These are phyloP conservation scores for Lactarius sanguifluus DNA, from an alignment of 768 basidiomycete species.

Conservation along the genomic window DNA sequence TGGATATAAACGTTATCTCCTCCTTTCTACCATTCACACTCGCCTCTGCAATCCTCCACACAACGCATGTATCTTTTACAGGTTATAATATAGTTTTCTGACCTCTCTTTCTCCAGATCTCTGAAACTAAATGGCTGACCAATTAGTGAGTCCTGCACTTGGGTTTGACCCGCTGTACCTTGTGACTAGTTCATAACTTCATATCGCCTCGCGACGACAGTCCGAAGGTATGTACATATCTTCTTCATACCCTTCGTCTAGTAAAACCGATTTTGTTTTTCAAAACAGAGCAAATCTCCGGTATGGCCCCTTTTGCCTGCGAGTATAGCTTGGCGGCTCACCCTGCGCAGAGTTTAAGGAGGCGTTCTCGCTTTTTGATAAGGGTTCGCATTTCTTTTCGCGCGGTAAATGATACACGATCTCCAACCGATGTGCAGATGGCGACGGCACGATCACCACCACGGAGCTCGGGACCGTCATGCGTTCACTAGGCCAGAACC, in stretches of 20 bases:
- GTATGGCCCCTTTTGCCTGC: slow-evolving; percentile 44
- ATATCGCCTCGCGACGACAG: slow-evolving; percentile 36
- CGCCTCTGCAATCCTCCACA: background rate
- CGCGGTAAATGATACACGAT: background rate
- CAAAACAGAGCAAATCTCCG: slow-evolving; percentile 81
- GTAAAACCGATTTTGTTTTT: background rate
- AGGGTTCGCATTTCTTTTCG: slow-evolving; percentile 53
- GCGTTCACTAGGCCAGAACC: slow-evolving; percentile 91
- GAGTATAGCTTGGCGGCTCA: slow-evolving; percentile 1
- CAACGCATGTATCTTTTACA: background rate
- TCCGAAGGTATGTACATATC: slow-evolving; percentile 51
- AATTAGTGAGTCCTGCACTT: slow-evolving; percentile 44
- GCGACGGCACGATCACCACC: slow-evolving; percentile 91
- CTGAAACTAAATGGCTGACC: slow-evolving; percentile 48
- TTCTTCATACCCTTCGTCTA: slow-evolving; percentile 2
- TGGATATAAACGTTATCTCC: background rate
- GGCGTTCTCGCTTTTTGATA: slow-evolving; percentile 97
- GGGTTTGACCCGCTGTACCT: background rate
- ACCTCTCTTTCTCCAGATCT: slow-evolving; percentile 14
- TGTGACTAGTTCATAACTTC: background rate
- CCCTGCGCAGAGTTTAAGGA: slow-evolving; percentile 90
- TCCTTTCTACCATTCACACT: background rate
- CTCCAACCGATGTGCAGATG: slow-evolving; percentile 49
- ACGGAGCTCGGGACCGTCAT: slow-evolving; percentile 91
- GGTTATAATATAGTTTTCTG: background rate